phyloP scores from a whole-genome alignment of 768 basidiomycete genomes.

The Russula sp. region DNA sequence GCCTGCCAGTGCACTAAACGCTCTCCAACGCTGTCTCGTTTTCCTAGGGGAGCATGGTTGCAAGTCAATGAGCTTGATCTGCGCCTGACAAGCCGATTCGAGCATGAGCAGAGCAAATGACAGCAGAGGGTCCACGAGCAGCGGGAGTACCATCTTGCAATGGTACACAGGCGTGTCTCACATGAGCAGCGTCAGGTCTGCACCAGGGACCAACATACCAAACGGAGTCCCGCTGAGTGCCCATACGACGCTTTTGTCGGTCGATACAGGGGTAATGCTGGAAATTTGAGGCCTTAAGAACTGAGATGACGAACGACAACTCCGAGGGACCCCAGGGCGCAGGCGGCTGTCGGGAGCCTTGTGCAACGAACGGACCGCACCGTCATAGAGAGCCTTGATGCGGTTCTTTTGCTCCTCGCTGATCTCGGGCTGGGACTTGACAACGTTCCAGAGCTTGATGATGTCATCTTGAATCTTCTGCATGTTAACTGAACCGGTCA shows the following conservation, averaged over 20 bases:
- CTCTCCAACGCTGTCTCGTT: no score
- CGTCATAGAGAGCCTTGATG: conserved; percentile 93
- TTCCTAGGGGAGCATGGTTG: no score
- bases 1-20: no score
- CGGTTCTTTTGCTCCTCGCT: conserved; percentile 95
- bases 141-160: no score
- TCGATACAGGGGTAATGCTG: conserved; percentile 65
- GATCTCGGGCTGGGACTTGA: conserved; percentile 96
- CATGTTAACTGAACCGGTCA: conserved; percentile 80
- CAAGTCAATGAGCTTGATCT: no score
- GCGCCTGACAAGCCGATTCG: no score
- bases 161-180: no score
- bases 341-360: conserved; percentile 66
- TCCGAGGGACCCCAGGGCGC: conserved; percentile 50
- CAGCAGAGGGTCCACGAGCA: no score
- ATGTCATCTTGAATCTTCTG: conserved; percentile 98
- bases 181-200: no score
- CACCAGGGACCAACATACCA: no score
- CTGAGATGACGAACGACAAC: conserved; percentile 89
- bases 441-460: conserved; percentile 93
- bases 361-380: conserved; percentile 89
- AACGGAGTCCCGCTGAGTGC: conserved; percentile 92
- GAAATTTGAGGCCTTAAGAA: conserved; percentile 93
- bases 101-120: no score
- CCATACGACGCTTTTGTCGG: conserved; percentile 98